phyloP scores from a whole-genome alignment of 805 yeast species.

The Ogataea sp. region DNA sequence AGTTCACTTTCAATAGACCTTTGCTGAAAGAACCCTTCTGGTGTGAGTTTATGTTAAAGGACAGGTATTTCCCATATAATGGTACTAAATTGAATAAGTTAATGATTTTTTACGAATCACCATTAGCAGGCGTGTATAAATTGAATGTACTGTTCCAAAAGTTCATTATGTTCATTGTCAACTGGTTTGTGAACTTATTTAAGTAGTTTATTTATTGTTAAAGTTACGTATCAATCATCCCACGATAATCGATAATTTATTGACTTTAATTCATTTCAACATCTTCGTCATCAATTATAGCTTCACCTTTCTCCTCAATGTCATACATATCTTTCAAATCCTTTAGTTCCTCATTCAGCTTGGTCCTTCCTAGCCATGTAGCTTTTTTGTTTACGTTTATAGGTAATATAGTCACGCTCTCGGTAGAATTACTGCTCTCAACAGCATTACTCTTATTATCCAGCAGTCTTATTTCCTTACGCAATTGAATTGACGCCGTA shows the following conservation, averaged over 20 bases:
- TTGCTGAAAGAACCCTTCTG: conserved; percentile 49
- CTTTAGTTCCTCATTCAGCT: conserved; percentile 40
- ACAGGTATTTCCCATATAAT: conserved; percentile 60
- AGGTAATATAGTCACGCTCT: conserved; percentile 61
- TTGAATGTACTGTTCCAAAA: not conserved
- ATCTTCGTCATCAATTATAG: conserved; percentile 1
- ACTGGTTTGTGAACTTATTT: no score
- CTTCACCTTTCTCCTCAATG: conserved; percentile 1
- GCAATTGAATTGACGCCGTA: conserved; percentile 46
- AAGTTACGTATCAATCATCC: no score
- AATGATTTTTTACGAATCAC: not conserved
- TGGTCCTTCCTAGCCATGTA: conserved; percentile 53
- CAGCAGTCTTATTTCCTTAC: conserved; percentile 59
- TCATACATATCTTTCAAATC: conserved; percentile 22
- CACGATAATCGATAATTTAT: conserved; percentile 1
- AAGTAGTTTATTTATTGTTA: no score
- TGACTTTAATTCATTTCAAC: no score
- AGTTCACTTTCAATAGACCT: conserved; percentile 74
- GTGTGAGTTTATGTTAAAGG: conserved; percentile 42
- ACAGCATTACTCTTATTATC: conserved; percentile 50
- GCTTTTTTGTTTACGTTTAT: conserved; percentile 64
- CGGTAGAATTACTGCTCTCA: conserved; percentile 17
- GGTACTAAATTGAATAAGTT: conserved; percentile 15
- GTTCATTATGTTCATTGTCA: no score
- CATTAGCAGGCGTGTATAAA: not conserved